Percentiles rank a stretch among this genome's conserved stretches.
Evolutionary conservation across 768 basidiomycete genomes (phyloP).

Genomic region (Hygrocybe punicea): DNA sequence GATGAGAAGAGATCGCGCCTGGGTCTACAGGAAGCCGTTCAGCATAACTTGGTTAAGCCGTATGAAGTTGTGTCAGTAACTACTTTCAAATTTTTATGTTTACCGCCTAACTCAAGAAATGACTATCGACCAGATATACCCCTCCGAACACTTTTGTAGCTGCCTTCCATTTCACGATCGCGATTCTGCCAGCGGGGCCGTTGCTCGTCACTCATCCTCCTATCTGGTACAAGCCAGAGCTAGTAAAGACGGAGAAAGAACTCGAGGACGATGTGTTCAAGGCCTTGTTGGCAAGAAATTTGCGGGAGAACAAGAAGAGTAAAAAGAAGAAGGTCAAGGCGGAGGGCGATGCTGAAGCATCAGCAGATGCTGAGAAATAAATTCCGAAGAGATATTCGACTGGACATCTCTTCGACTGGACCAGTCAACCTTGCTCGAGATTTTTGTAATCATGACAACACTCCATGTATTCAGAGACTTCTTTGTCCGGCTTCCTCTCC

Average conservation of each 20-base stretch:
- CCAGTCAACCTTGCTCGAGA: too few species aligned
- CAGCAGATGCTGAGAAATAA: conserved; percentile 21
- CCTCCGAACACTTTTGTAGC: conserved; percentile 82
- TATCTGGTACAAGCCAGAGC: conserved; percentile 88
- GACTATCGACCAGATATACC: conserved; percentile 62
- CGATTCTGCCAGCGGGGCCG: conserved; percentile 86
- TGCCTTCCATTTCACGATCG: conserved; percentile 96
- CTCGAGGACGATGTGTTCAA: conserved; percentile 86
- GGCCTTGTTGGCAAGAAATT: conserved; percentile 66
- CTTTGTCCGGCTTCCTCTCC: conserved; percentile 56
- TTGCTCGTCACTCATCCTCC: conserved; percentile 84
- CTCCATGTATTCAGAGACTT: background rate
- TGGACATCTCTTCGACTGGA: too few species aligned
- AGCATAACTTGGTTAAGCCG: conserved; percentile 89
- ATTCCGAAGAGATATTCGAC: too few species aligned
- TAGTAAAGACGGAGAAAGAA: conserved; percentile 86
- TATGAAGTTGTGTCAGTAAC: conserved; percentile 85
- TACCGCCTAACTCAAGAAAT: background rate
- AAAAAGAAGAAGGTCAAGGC: conserved; percentile 71
- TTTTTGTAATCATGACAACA: background rate
- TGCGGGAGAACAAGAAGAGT: conserved; percentile 89
- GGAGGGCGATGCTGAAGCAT: conserved; percentile 43
- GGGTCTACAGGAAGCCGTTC: conserved; percentile 93
- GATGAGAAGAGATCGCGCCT: conserved; percentile 95
- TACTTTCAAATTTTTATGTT: background rate